Evolutionary conservation across 345 rosid species (phyloP), one percentile per base, ranked within the genome.

Genomic region (Hirschfeldia incana): DNA sequence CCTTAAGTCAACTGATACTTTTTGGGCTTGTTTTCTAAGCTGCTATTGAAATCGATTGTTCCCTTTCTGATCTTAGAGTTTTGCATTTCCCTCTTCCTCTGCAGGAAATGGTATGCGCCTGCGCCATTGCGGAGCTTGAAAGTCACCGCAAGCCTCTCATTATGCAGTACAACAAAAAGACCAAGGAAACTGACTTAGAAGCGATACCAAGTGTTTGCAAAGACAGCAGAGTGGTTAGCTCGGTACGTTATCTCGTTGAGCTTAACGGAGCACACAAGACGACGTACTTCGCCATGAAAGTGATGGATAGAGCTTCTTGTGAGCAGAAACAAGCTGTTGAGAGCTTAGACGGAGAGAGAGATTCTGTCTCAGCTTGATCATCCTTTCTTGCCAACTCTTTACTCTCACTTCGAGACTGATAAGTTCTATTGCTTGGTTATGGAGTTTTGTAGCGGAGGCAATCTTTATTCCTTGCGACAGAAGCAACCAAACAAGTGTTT

Each of bases 91-190:
- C 21, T 21, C 21, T 21, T 21, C 21, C 21, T 21, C 21, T 21
- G 21, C 21, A 21, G 21, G 21, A 21, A 21, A 21, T 21, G 21
- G 21, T 21, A 21, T 21, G 21, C 21, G 21, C 21, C 21, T 21
- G 21, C 21, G 21, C 21, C 21, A 21, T 21, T 21, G 21, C 21
- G 21, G 21, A 21, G 21, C 21, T 21, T 21, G 21, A 21, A 21
- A 21, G 99, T 87, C 92, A 91, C 76, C 84, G 99, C 51, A 93
- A 86, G 80, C 90, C 87, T 61, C 92, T 95, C 76, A 83, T 91
- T 60, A 68, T 75, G 59, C 81, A 82, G 33, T 87, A 86, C 83
- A 85, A 37, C 44, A 37, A 37, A 37, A 37, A 37, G 44, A 37
- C 44, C 21, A 37, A 37, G 44, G 44, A 37, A 37, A 37, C 44